Evolutionary conservation across 495 filamentous ascomycete species (phyloP), one percentile per base, ranked within the genome.

Genomic region (Aspergillus asperescens): DNA sequence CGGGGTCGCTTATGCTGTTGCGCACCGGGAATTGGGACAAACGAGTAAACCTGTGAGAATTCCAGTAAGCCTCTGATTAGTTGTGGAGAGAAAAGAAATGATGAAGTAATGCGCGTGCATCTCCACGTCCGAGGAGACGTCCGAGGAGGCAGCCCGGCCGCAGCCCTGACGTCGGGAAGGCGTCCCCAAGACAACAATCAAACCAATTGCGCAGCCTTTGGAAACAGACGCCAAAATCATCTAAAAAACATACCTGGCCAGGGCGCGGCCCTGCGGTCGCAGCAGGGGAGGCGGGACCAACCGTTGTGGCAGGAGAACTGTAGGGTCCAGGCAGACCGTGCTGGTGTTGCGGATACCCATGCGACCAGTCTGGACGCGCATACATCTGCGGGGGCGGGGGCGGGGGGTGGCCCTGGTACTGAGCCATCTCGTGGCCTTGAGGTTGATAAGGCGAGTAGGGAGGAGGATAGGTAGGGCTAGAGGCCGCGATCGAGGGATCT

Each of bases 1-100:
- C 93, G 83, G 18, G 93, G 93, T 40, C 93, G 84, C 77, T 98
- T 98, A 69, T 97, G 91, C 67, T 98, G 93, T 63, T 95, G 90
- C 24, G 93, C 89, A 45, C 93, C 93, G 10, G 93, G 93, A 65
- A 98, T 98, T 1, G 93, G 93, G 40, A 98, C 93, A 65, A 98
- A 98, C 2, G 91, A 96, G 66, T 97, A 98, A 40, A 98, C 93
- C 85, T 94, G 77, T 20, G 72, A 28, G 71, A 66, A 44, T 22
- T 15, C 10, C 13, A 54, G 37, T 58, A 38, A 59, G 55, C 45
- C 37, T 42, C n/a, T 48, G 56, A 53, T 37, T 27, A n/a, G n/a
- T n/a, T n/a, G n/a, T n/a, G n/a, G 10, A 16, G 15, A 43, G 50
- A 44, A 24, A 19, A 50, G 34, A 57, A 35, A 35, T 47, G 55